Percentiles rank a stretch among this genome's conserved stretches.
phyloP scores from a whole-genome alignment of 495 filamentous ascomycete species.

The Chaetomidium leptoderma region DNA sequence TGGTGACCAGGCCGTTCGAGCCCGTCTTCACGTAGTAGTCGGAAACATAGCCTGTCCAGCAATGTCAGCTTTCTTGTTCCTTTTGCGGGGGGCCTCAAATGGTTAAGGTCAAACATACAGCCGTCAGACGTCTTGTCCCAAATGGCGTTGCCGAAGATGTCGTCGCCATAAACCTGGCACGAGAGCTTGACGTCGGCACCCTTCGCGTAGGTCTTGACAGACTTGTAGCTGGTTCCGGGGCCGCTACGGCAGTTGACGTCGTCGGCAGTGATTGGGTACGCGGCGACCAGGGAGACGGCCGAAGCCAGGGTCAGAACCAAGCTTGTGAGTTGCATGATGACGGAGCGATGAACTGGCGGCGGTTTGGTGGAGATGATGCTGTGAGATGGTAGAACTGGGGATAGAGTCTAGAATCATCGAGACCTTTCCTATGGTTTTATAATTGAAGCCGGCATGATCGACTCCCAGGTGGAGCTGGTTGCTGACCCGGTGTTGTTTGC shows the following conservation, averaged over 20 bases:
- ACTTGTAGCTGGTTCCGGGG: slow-evolving; percentile 21
- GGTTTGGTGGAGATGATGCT: too few species aligned
- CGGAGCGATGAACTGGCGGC: too few species aligned
- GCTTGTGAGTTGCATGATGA: slow-evolving; percentile 13
- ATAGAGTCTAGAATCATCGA: too few species aligned
- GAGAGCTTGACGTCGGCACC: slow-evolving; percentile 20
- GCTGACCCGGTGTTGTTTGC: too few species aligned
- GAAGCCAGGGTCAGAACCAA: slow-evolving; percentile 10
- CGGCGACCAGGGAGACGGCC: slow-evolving; percentile 7
- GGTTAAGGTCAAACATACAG: too few species aligned
- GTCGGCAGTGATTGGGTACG: slow-evolving; percentile 24
- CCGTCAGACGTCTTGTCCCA: slow-evolving; percentile 31
- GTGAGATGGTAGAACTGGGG: too few species aligned
- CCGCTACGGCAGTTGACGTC: slow-evolving; percentile 27
- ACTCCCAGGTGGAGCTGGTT: too few species aligned
- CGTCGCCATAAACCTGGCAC: slow-evolving; percentile 25
- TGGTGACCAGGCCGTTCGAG: slow-evolving; percentile 17
- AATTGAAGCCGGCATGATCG: too few species aligned
- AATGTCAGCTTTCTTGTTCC: too few species aligned
- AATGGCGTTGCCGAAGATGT: slow-evolving; percentile 22
- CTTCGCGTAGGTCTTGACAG: slow-evolving; percentile 20
- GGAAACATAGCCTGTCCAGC: slow-evolving; percentile 28
- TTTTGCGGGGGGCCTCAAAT: too few species aligned
- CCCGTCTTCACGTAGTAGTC: slow-evolving; percentile 32
- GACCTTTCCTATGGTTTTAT: too few species aligned